Conservation (phyloP, 441 rosid species). For the Bruguiera hainesii region DNA sequence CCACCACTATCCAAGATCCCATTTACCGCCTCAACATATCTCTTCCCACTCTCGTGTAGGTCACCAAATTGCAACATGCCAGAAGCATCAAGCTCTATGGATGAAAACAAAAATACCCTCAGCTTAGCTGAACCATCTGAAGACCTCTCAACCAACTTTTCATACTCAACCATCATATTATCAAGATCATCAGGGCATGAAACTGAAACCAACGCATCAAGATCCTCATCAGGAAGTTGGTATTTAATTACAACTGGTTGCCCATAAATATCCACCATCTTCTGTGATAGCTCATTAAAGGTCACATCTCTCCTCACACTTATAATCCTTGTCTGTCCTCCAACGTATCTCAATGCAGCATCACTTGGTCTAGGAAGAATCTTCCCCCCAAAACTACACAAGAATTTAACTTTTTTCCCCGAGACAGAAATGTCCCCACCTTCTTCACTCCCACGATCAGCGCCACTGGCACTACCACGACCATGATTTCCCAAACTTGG, state of each 20-base stretch:
- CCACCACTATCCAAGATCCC: conserved; percentile 32
- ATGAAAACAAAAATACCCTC: conserved; percentile 60
- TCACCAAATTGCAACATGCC: conserved; percentile 49
- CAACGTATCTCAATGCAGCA: conserved; percentile 69
- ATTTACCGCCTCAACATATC: conserved; percentile 70
- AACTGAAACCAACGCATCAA: conserved; percentile 76
- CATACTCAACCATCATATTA: conserved; percentile 83
- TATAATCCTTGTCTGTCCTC: conserved; percentile 75
- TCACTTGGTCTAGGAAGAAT: conserved; percentile 82
- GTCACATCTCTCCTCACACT: conserved; percentile 48
- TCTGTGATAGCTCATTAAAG: conserved; percentile 51
- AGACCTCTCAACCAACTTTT: conserved; percentile 54
- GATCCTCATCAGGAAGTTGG: conserved; percentile 86
- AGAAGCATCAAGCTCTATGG: conserved; percentile 46
- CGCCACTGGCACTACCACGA: conserved; percentile 34
- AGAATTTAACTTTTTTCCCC: conserved; percentile 58
- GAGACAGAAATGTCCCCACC: conserved; percentile 52
- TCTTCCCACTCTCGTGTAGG: conserved; percentile 49
- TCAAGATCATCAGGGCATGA: conserved; percentile 73
- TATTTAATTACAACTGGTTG: conserved; percentile 60
- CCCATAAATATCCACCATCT: conserved; percentile 50
- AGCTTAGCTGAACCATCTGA: conserved; percentile 59
- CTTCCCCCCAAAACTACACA: conserved; percentile 76
- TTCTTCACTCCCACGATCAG: conserved; percentile 47
- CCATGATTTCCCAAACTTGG: conserved; percentile 34